Conservation (phyloP, 495 filamentous ascomycete genomes). For the Rhizodiscina lignyota region DNA sequence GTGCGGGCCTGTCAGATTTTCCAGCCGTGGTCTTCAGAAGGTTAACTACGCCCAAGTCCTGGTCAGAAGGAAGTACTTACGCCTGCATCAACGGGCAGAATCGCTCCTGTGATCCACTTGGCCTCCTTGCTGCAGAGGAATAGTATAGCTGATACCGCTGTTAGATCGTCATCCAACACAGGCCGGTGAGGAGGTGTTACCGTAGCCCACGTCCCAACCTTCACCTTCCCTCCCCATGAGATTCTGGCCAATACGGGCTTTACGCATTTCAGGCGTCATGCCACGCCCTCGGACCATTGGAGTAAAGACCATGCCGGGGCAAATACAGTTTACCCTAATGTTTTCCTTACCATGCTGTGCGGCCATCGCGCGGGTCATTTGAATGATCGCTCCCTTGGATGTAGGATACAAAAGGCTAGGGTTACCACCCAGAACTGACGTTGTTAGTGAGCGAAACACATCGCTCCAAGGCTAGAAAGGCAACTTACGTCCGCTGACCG, state of each 20-base stretch:
- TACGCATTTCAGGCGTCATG: constrained; percentile 31
- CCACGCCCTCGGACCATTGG: constrained; percentile 36
- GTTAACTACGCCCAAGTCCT: too few species aligned
- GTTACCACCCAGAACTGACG: constrained; percentile 39
- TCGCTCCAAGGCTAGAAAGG: too few species aligned
- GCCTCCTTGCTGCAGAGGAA: constrained; percentile 3
- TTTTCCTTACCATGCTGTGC: constrained; percentile 35
- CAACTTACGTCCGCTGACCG: constrained; percentile 36
- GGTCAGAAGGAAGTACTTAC: too few species aligned
- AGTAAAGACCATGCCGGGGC: constrained; percentile 43
- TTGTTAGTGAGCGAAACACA: too few species aligned
- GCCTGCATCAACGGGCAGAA: constrained; percentile 3
- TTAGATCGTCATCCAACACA: constrained; percentile 3
- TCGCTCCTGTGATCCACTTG: constrained; percentile 2
- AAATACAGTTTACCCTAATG: constrained; percentile 43
- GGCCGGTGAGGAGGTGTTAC: constrained; percentile 16
- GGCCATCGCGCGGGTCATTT: constrained; percentile 43
- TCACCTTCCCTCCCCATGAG: constrained; percentile 36
- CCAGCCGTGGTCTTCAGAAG: too few species aligned
- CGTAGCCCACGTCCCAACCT: constrained; percentile 31
- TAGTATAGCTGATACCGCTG: too few species aligned
- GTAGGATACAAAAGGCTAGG: constrained; percentile 44
- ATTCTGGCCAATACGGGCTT: constrained; percentile 29
- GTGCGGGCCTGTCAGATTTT: too few species aligned
- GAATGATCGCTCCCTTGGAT: constrained; percentile 39